A percentile compares a stretch with the other conserved stretches of the same genome.
Evolutionary conservation across 768 basidiomycete species (phyloP).

Genomic region (Phlebiopsis gigantea): DNA sequence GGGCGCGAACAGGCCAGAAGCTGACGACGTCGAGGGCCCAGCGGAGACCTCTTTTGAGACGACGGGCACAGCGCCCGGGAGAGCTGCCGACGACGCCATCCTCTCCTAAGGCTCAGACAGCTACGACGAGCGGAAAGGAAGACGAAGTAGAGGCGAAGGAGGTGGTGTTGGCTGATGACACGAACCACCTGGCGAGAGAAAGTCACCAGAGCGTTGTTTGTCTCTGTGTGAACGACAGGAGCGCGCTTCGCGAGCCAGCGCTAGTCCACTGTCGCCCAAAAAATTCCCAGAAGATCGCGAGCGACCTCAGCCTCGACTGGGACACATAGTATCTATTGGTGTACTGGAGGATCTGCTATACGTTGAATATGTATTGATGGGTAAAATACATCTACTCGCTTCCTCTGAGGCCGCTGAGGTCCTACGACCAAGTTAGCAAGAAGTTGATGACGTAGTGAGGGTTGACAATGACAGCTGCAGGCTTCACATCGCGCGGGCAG

Average conservation of each 20-base stretch:
- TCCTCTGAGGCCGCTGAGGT: too few relatives aligned
- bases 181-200: constrained; percentile 4
- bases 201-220: constrained; percentile 4
- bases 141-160: neutral
- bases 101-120: neutral
- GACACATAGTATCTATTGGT: too few relatives aligned
- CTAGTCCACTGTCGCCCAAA: neutral
- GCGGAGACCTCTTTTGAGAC: constrained; percentile 10
- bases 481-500: too few relatives aligned
- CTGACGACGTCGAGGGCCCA: constrained; percentile 6
- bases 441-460: constrained; percentile 4
- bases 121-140: neutral
- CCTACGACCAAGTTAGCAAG: too few relatives aligned
- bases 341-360: too few relatives aligned
- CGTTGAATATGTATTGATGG: too few relatives aligned
- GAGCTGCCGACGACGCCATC: constrained; percentile 3
- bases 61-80: neutral
- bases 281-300: constrained; percentile 4
- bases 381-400: too few relatives aligned
- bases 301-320: neutral
- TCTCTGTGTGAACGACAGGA: constrained; percentile 2
- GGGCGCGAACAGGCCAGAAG: constrained; percentile 34
- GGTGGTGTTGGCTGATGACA: neutral
- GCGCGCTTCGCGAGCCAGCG: neutral
- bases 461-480: neutral